These are phyloP conservation scores for Aspergillus ruber DNA, from an alignment of 2,329 filamentous ascomycete species.

Conservation along the genomic window DNA sequence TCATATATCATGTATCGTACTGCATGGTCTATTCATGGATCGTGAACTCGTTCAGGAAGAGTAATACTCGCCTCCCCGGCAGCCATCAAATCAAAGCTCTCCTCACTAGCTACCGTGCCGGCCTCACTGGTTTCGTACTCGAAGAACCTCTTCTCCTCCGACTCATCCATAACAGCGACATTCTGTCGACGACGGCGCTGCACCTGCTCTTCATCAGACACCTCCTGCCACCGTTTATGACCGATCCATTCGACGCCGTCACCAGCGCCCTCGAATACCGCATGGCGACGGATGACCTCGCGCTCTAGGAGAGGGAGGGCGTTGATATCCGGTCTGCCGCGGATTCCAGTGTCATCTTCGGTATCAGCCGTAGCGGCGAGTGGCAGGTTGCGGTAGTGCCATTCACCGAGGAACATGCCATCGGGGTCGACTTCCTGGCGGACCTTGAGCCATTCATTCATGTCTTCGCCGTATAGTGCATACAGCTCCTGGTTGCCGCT, in stretches of 20 bases:
- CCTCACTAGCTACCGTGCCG: constrained; percentile 38
- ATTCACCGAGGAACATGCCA: constrained; percentile 84
- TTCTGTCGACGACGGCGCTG: too few relatives aligned
- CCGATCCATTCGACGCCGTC: constrained; percentile 40
- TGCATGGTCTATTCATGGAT: too few relatives aligned
- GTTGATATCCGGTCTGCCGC: constrained; percentile 3
- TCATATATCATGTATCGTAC: too few relatives aligned
- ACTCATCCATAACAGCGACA: too few relatives aligned
- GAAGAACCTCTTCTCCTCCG: too few relatives aligned
- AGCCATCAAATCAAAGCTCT: constrained; percentile 43
- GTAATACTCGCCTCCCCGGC: constrained; percentile 40
- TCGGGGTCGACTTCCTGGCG: constrained; percentile 67
- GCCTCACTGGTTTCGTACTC: too few relatives aligned
- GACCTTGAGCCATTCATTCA: constrained; percentile 61
- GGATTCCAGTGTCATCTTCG: constrained; percentile 9
- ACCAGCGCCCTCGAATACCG: constrained; percentile 23
- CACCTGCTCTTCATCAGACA: too few relatives aligned
- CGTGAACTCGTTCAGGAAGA: constrained; percentile 15
- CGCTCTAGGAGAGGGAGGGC: constrained; percentile 39
- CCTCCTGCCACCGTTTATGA: constrained; percentile 22
- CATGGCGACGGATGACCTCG: constrained; percentile 28
- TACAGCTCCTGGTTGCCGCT: constrained; percentile 54
- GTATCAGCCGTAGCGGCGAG: constrained; percentile 15
- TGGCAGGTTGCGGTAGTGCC: constrained; percentile 69
- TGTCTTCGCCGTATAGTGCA: constrained; percentile 61